Evolutionary conservation across 306 rosid genomes (phyloP).

Genomic region (Trichosanthes cucumerina): DNA sequence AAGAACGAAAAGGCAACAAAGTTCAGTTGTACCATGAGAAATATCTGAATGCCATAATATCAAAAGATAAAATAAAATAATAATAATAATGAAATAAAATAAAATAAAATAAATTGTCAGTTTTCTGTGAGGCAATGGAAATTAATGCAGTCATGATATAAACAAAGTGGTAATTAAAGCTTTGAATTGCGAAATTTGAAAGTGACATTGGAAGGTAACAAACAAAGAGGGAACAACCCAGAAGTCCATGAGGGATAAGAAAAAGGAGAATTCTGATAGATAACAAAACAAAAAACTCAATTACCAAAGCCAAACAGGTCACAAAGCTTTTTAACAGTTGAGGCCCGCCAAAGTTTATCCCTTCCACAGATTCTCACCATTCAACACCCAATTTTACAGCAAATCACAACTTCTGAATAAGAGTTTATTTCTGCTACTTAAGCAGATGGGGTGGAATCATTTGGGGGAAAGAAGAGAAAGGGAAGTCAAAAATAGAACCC

Average conservation of each 20-base stretch:
- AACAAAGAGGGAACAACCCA: slow-evolving; percentile 36
- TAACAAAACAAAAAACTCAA: slow-evolving; percentile 25
- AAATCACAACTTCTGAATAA: background rate
- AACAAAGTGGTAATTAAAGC: slow-evolving; percentile 43
- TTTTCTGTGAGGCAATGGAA: slow-evolving; percentile 21
- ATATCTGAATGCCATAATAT: slow-evolving; percentile 64
- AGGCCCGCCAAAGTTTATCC: slow-evolving; percentile 31
- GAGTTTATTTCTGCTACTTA: background rate
- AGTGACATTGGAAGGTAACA: slow-evolving; percentile 37
- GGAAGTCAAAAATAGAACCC: background rate
- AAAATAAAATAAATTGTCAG: slow-evolving; percentile 13
- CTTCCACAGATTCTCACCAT: slow-evolving; percentile 6
- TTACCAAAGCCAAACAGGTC: slow-evolving; percentile 25
- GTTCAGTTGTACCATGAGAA: slow-evolving; percentile 66
- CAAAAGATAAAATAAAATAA: slow-evolving; percentile 34
- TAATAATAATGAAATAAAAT: no score
- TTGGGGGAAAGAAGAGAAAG: background rate
- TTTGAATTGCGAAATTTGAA: slow-evolving; percentile 42
- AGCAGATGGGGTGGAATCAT: background rate
- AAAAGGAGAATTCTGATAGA: background rate
- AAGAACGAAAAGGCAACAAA: slow-evolving; percentile 47
- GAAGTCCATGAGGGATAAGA: slow-evolving; percentile 29
- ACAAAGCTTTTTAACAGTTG: slow-evolving; percentile 35
- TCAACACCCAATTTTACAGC: slow-evolving; percentile 4
- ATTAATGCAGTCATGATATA: slow-evolving; percentile 15